Evolutionary conservation across 305 asterid species (phyloP), one percentile per base, ranked within the genome.

Genomic region (Petunia hybrid): DNA sequence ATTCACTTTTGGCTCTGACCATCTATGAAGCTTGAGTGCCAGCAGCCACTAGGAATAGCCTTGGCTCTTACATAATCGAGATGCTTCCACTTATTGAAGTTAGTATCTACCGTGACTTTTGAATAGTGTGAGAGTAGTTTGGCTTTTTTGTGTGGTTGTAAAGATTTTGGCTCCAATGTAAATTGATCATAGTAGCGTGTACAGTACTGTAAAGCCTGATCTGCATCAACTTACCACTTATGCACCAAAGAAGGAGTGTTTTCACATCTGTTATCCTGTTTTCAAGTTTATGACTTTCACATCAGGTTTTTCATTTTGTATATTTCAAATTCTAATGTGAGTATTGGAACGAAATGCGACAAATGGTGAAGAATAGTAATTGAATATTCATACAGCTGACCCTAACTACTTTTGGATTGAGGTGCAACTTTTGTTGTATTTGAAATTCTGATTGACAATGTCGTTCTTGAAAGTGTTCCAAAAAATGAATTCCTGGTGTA

Each of bases 1-100:
- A 78, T 89, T 81, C 82, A 86, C 85, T 94, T 94, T 81, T 94
- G 97, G 98, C 89, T 95, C 57, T 95, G 92, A 93, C 40, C 53
- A 81, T 81, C 77, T 16, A 55, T 55, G 9, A 22, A 56, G 5
- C 59, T 43, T 40, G 60, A n/a, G 16, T 2, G 6, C 45, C 76
- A 69, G 63, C 69, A 60, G 40, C 66, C 61, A 42, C 41, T 8
- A 8, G 77, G 81, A 74, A 22, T 46, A 10, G 6, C 43, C 31
- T 31, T 8, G 12, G 22, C n/a, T 5, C 40, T 39, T 36, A 60
- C 56, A 55, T 65, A 59, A 57, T 76, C 61, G 42, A 74, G 75
- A 36, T 60, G 16, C 46, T 35, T 13, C 80, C 12, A 14, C 45
- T 40, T 40, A 43, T 76, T 77, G 69, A 77, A 7, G 59, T 77